Evolutionary conservation across 306 rosid species (phyloP), one percentile per base, ranked within the genome.

Genomic region (Cajanus cajan): DNA sequence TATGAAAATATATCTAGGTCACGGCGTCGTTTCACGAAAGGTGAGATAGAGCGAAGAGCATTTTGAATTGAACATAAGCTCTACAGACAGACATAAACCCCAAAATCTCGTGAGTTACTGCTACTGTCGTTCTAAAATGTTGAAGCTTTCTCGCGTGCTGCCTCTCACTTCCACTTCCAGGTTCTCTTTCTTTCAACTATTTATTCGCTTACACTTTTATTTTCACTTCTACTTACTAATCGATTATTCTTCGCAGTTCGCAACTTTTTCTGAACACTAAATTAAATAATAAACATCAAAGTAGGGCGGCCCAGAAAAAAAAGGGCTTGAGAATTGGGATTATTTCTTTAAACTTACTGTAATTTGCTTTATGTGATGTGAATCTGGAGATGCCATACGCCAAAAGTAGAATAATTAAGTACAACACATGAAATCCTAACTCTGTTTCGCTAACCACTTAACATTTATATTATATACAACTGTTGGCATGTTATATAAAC

Each of bases 141-240:
- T 83, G 39, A 90, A 77, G 84, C 63, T 88, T 2, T 66, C 80
- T 71, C 90, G 92, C 55, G 41, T 79, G 25, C 21, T 90, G 4
- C 28, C 78, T 69, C 78, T 73, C 34, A 84, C 85, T 58, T 70
- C 71, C 54, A 78, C 84, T 57, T 70, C 70, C 52, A 88, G 90
- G 91, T 25, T 52, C 8, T 3, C 6, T 22, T 31, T 21, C 4
- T 51, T 66, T 45, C 31, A 33, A 33, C 21, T 59, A 1, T 33
- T 5, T 3, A 7, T 2, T 57, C 37, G 5, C 36, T 24, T 1
- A 2, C 36, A 4, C 8, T 4, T 24, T 28, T 28, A 28, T 28
- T 28, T 9, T 48, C 54, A 22, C 62, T 19, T 24, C n/a, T 57
- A 11, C 40, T 31, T 59, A 2, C 41, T 16, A 37, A 37, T 37